Conservation (phyloP, 345 rosid genomes). For the Salix suchowensis region DNA sequence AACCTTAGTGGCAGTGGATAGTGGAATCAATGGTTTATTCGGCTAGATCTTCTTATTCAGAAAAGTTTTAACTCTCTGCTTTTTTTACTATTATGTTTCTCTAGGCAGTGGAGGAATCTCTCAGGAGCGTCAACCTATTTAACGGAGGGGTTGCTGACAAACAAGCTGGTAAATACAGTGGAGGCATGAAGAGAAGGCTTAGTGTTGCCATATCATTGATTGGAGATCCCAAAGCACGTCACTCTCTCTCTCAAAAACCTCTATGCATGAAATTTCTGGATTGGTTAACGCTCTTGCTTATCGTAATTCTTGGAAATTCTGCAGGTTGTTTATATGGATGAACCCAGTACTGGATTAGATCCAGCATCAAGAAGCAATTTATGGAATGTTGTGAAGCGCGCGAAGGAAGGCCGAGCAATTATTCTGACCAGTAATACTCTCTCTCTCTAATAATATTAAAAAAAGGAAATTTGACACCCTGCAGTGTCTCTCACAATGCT, state of each 20-base stretch:
- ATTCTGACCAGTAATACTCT: constrained; percentile 67
- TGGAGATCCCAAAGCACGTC: constrained; percentile 77
- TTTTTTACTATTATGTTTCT: constrained; percentile 2
- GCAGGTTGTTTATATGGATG: constrained; percentile 97
- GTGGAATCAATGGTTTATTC: background rate
- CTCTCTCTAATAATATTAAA: background rate
- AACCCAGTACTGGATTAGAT: constrained; percentile 96
- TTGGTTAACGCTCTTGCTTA: too few species aligned
- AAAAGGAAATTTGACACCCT: background rate
- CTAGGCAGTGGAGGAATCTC: constrained; percentile 95
- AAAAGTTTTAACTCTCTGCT: background rate
- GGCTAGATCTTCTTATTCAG: background rate
- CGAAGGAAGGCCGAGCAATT: constrained; percentile 72
- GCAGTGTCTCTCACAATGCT: constrained; percentile 7
- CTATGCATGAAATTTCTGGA: background rate
- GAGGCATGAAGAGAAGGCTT: constrained; percentile 98
- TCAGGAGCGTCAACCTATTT: constrained; percentile 64
- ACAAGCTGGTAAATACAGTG: constrained; percentile 84
- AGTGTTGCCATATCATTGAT: constrained; percentile 95
- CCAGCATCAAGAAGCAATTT: constrained; percentile 89
- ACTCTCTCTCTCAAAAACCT: background rate
- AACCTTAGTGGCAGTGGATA: background rate
- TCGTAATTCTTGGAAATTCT: constrained; percentile 5
- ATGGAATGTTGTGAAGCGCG: constrained; percentile 85
- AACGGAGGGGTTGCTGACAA: constrained; percentile 85